Evolutionary conservation across 2,329 filamentous ascomycete genomes (phyloP), one percentile per base, ranked within the genome.

Genomic region (Apiospora saccharicola): DNA sequence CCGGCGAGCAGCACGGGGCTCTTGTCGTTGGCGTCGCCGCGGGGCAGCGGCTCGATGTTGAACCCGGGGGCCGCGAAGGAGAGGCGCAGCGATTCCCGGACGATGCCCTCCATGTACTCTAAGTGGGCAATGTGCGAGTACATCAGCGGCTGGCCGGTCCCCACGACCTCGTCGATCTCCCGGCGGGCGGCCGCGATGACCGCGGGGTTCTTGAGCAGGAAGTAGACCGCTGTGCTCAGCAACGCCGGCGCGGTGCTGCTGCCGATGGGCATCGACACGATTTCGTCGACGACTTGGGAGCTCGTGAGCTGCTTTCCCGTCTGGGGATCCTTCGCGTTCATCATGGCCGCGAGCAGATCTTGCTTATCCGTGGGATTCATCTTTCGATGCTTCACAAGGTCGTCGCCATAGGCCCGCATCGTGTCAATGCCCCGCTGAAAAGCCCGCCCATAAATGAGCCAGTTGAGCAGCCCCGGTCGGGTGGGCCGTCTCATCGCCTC

Each of bases 191-290:
- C 82, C 44, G 79, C 76, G n/a, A 89, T 80, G 0, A 81, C 83
- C 0, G 82, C 78, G 0, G 88, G 88, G 76, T 88, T 87, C 79
- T 86, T 85, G 1, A 87, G 74, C 2, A 91, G 81, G 69, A 87
- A 85, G 75, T 87, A 86, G 73, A 90, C 85, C 12, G 83, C 81
- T 10, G 81, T 83, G 73, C 80, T 83, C 73, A 87, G 77, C 76
- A 83, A 81, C 72, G 84, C 85, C 1, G 86, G 86, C 4, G 86
- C 84, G 0, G 86, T 88, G 77, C 83, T 85, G 79, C 83, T 86
- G 4, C 87, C 89, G 70, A 90, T 90, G 53, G 92, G 87, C 84
- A 93, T 92, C 2, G 88, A 88, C 70, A 93, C 88, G 75, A 94
- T 90, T 79, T 94, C 91, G 79, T 93, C 90, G 68, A 92, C 86